Conservation (phyloP, 345 rosid species). For the Pugionium dolabratum region DNA sequence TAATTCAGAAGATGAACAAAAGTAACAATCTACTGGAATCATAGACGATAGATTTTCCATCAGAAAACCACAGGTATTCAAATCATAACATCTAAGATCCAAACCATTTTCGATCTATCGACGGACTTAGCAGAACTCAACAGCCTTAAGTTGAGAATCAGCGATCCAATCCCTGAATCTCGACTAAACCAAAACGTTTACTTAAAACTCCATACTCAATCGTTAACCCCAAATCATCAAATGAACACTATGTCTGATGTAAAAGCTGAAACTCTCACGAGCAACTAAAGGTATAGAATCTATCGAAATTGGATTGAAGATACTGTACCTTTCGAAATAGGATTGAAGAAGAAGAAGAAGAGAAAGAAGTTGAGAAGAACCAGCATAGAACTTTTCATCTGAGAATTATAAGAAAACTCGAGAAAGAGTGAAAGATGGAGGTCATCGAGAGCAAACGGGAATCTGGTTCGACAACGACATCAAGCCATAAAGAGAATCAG, state of each 20-base stretch:
- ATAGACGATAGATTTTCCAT: neutral
- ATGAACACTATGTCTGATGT: conserved; percentile 24
- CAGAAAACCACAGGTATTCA: neutral
- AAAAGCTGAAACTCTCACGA: conserved; percentile 12
- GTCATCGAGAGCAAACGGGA: conserved; percentile 28
- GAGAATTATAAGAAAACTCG: conserved; percentile 16
- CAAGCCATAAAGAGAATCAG: conserved; percentile 4
- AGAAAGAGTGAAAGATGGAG: conserved; percentile 11
- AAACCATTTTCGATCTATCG: neutral
- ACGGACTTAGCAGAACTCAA: conserved; percentile 15
- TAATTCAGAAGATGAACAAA: conserved; percentile 13
- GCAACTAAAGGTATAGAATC: conserved; percentile 11
- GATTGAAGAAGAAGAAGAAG: conserved; percentile 47
- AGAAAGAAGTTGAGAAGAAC: conserved; percentile 38
- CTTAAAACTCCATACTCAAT: neutral
- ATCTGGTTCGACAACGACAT: conserved; percentile 27
- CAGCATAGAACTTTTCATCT: conserved; percentile 47
- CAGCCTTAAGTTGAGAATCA: neutral
- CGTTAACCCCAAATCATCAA: neutral
- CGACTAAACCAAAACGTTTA: neutral
- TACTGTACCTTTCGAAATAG: conserved; percentile 54
- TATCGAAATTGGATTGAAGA: neutral
- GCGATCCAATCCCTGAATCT: neutral
- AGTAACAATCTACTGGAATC: neutral
- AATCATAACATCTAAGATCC: conserved; percentile 1